Percentiles rank a stretch among this genome's conserved stretches.
These are phyloP conservation scores for Aspergillus piperis DNA, from an alignment of 2,329 filamentous ascomycete genomes.

Conservation along the genomic window DNA sequence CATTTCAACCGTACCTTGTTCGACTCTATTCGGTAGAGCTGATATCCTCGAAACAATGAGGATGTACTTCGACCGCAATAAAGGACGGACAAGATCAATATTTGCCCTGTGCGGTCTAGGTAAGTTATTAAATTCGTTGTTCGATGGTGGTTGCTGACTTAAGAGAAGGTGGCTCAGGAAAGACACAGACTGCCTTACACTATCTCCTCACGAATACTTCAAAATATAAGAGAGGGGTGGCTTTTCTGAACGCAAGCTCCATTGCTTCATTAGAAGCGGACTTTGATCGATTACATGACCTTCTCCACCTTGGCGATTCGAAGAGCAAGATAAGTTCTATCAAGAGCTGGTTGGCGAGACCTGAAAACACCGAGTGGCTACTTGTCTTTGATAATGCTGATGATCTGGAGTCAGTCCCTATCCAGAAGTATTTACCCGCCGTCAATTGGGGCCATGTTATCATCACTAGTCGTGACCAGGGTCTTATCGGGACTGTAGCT, in stretches of 20 bases:
- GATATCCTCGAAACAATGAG: conserved; percentile 8
- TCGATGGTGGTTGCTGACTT: conserved; percentile 5
- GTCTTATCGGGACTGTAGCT: conserved; percentile 5
- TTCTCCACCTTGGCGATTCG: conserved; percentile 7
- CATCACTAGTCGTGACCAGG: conserved; percentile 10
- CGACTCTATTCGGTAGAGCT: conserved; percentile 9
- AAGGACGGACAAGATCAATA: conserved; percentile 3
- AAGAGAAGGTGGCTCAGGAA: conserved; percentile 8
- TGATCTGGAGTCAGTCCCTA: conserved; percentile 5
- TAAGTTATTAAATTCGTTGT: neutral
- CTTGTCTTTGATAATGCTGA: conserved; percentile 10
- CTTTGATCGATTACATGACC: conserved; percentile 11
- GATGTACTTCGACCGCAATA: conserved; percentile 7
- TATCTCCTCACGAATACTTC: conserved; percentile 3
- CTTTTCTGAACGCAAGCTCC: conserved; percentile 8
- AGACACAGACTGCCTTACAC: conserved; percentile 11
- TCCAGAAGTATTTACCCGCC: conserved; percentile 8
- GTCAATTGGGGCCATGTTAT: conserved; percentile 12
- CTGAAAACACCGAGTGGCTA: conserved; percentile 9
- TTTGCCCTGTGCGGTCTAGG: conserved; percentile 9
- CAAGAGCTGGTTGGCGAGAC: conserved; percentile 7
- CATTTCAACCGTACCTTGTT: conserved; percentile 7
- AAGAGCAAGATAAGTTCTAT: conserved; percentile 5
- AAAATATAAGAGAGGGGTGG: conserved; percentile 7
- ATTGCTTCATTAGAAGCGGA: conserved; percentile 2